A percentile compares a stretch with the other conserved stretches of the same genome.
Evolutionary conservation across 164 flowering plant genomes (phyloP).

Genomic region (Houttuynia cordata): DNA sequence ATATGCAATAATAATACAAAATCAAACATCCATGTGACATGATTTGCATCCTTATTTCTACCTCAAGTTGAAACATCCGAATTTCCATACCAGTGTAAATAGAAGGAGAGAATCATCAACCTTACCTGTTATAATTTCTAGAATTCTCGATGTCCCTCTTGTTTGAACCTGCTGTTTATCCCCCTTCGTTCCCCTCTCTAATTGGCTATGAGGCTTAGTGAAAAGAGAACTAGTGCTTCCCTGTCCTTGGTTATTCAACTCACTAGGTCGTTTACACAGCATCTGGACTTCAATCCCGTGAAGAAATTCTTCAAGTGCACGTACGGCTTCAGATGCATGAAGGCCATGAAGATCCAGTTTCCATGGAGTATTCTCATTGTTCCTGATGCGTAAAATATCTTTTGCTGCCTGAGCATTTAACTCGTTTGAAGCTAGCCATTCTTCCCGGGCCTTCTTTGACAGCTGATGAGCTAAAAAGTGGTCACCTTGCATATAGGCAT

Average conservation of each 20-base stretch:
- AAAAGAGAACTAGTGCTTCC: conserved; percentile 11
- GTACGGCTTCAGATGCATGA: conserved; percentile 80
- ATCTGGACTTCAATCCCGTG: conserved; percentile 40
- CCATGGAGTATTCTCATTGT: conserved; percentile 51
- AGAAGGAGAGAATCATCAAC: background rate
- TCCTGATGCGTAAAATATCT: conserved; percentile 50
- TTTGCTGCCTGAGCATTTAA: conserved; percentile 67
- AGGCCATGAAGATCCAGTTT: conserved; percentile 94
- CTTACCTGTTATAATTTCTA: conserved; percentile 85
- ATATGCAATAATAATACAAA: no score
- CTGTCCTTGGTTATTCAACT: background rate
- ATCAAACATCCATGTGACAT: no score
- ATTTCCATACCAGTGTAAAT: background rate
- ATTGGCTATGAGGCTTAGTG: conserved; percentile 12
- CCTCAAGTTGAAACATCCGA: background rate
- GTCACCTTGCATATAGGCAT: conserved; percentile 71
- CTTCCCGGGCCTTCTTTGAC: conserved; percentile 51
- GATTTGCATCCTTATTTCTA: background rate
- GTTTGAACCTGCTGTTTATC: conserved; percentile 17
- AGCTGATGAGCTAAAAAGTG: conserved; percentile 57
- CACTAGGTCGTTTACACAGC: background rate
- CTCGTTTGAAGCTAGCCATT: conserved; percentile 51
- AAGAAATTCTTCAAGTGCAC: conserved; percentile 49
- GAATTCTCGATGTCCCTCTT: conserved; percentile 26
- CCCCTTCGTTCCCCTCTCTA: conserved; percentile 9